Evolutionary conservation across 2,329 filamentous ascomycete species (phyloP), one percentile per base, ranked within the genome.

Genomic region (Epichloe sp.): DNA sequence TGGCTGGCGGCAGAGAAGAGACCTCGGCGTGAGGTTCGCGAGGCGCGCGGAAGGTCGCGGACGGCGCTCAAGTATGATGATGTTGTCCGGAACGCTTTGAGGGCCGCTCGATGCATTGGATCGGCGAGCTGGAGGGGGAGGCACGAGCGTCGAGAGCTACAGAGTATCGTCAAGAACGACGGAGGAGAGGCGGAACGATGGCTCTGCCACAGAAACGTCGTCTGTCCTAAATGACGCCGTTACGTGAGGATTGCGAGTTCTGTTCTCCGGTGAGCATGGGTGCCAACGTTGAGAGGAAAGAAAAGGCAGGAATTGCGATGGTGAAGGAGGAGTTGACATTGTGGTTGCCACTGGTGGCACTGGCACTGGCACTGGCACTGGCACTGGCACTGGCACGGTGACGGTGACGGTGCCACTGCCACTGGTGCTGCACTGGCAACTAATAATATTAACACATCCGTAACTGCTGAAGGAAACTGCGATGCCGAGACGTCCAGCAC

Each of bases 51-150:
- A 57, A 82, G 68, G 65, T 76, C 78, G 63, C 63, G 82, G 66
- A 79, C 76, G 61, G 76, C 76, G 62, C 75, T 77, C 65, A 83
- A 79, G 68, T 80, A 78, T 60, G 78, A 79, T 62, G 82, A 78
- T 62, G 79, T 80, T 63, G 82, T 80, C 73, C 85, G 80, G 66
- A 86, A 72, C 62, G 79, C 79, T 73, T 80, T 78, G 57, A 82
- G 69, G 59, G 80, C 78, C 68, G 78, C 83, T 71, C 83, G 84
- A 79, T 84, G 84, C 86, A 90, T 90, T 72, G 72, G 72, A 60
- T 53, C 59, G 55, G 44, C 17, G 19, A 8, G 36, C 31, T 26
- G 15, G 38, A n/a, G 44, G 36, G 21, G 23, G 1, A n/a, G 23
- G 14, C 15, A n/a, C 17, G 5, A 44, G 3, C 8, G 38, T 41